Evolutionary conservation across 257 asterid genomes (phyloP).

Genomic region (Cruciata laevipes): DNA sequence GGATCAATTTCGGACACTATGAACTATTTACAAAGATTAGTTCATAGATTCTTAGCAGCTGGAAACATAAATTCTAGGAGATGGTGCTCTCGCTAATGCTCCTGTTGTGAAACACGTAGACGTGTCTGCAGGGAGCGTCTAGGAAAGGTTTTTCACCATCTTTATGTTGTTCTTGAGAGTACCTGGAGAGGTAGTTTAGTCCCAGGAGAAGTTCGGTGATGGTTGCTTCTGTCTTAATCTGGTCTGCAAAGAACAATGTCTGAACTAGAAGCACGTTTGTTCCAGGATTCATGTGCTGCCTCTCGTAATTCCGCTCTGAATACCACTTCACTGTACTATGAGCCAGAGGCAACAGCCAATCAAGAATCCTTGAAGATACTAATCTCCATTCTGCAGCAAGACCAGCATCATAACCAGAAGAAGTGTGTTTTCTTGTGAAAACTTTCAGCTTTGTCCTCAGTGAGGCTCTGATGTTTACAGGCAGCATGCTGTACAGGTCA

Average conservation of each 20-base stretch:
- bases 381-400: constrained; percentile 58
- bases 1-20: constrained; percentile 4
- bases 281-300: constrained; percentile 44
- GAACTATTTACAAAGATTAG: constrained; percentile 10
- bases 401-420: constrained; percentile 40
- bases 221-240: constrained; percentile 48
- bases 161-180: constrained; percentile 32
- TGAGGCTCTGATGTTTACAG: constrained; percentile 42
- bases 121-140: constrained; percentile 36
- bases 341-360: constrained; percentile 78
- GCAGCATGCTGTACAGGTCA: constrained; percentile 71
- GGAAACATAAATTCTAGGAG: constrained; percentile 6
- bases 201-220: constrained; percentile 58
- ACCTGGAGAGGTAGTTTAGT: constrained; percentile 54
- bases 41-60: constrained; percentile 6
- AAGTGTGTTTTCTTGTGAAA: constrained; percentile 24
- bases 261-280: constrained; percentile 68
- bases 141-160: constrained; percentile 33
- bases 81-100: constrained; percentile 23
- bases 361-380: constrained; percentile 42
- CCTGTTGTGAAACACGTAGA: constrained; percentile 22
- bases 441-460: constrained; percentile 44
- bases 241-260: constrained; percentile 72
- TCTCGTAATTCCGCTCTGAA: constrained; percentile 63
- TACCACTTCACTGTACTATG: constrained; percentile 74